Evolutionary conservation across 768 basidiomycete genomes (phyloP).

Genomic region (Terana coerulea): DNA sequence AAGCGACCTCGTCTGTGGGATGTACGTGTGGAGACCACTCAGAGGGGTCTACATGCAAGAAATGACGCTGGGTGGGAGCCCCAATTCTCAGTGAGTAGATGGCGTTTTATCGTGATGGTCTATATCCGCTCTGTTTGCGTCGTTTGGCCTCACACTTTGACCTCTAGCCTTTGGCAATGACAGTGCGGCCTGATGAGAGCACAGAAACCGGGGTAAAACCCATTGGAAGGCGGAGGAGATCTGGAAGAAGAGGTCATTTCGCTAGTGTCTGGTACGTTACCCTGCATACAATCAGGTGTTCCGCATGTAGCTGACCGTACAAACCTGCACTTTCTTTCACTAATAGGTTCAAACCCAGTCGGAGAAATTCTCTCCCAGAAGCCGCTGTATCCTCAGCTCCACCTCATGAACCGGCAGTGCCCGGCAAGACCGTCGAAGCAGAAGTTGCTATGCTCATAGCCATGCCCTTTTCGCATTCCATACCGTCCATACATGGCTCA

Average conservation of each 20-base stretch:
- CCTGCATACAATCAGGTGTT: neutral
- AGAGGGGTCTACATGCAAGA: too few species aligned
- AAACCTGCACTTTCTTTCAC: too few species aligned
- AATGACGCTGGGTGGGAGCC: too few species aligned
- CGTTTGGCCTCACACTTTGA: neutral
- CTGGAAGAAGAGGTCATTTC: neutral
- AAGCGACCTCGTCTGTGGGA: constrained; percentile 9
- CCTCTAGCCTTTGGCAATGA: constrained; percentile 6
- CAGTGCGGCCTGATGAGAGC: neutral
- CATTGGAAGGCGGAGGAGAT: neutral
- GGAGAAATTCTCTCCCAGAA: neutral
- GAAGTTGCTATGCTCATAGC: constrained; percentile 1
- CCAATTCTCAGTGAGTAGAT: too few species aligned
- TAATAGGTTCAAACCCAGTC: neutral
- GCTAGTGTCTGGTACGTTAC: neutral
- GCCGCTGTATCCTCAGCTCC: neutral
- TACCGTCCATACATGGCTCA: too few species aligned
- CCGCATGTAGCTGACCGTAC: neutral
- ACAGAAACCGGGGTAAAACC: neutral
- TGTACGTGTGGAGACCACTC: too few species aligned
- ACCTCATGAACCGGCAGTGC: neutral
- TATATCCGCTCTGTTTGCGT: neutral
- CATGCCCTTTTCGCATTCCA: neutral
- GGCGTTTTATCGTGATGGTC: too few species aligned
- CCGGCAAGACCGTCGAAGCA: neutral